phyloP scores from a whole-genome alignment of 441 rosid species.

The Populus hybrid region DNA sequence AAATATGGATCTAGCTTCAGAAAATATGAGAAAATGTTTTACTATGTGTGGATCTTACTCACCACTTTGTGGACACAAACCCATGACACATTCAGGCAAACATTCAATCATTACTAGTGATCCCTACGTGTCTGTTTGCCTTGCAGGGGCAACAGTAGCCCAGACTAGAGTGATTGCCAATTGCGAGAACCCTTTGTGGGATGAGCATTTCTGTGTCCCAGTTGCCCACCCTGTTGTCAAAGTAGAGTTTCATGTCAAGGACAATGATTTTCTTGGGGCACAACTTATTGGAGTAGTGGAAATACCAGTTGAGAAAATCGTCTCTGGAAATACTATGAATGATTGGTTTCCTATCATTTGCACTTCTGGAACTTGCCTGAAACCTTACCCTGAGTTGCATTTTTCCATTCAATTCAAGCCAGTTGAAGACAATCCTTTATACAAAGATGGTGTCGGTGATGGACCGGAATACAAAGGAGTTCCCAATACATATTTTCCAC shows the following conservation, averaged over 20 bases:
- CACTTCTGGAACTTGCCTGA: conserved; percentile 29
- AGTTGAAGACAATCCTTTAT: conserved; percentile 37
- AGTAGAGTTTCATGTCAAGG: conserved; percentile 55
- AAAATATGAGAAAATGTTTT: conserved; percentile 52
- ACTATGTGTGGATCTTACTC: conserved; percentile 38
- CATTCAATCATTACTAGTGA: conserved; percentile 63
- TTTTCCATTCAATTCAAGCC: conserved; percentile 56
- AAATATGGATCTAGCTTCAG: conserved; percentile 72
- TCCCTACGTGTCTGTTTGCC: conserved; percentile 67
- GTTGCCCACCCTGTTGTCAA: conserved; percentile 68
- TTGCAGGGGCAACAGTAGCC: conserved; percentile 80
- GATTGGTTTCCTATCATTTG: conserved; percentile 41
- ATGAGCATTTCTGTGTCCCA: conserved; percentile 63
- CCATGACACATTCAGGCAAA: conserved; percentile 29
- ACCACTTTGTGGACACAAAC: conserved; percentile 23
- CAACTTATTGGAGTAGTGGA: conserved; percentile 71
- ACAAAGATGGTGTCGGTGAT: conserved; percentile 54
- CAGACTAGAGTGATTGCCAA: conserved; percentile 69
- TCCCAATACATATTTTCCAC: conserved; percentile 69
- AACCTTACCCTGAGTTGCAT: conserved; percentile 50
- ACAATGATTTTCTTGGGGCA: conserved; percentile 46
- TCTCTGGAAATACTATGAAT: conserved; percentile 33
- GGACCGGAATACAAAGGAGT: conserved; percentile 69
- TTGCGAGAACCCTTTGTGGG: conserved; percentile 73
- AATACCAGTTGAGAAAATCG: conserved; percentile 45